Conservation (phyloP, 306 rosid species). For the Cucurbita pepo region DNA sequence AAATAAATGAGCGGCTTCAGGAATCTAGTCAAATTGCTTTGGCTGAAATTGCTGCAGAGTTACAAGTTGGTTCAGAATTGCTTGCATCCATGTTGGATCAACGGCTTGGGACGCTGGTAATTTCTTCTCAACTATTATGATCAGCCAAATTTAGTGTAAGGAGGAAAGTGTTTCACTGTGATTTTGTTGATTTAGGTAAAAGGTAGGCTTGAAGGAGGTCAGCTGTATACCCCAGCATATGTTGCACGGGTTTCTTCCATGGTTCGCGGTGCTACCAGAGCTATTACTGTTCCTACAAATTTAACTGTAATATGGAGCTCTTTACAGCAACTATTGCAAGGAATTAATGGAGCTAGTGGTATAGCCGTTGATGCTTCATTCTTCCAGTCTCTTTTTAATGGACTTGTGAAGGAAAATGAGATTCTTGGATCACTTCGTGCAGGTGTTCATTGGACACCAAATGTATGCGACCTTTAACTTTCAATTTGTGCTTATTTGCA, state of each 20-base stretch:
- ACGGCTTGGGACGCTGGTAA: slow-evolving; percentile 73
- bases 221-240: slow-evolving; percentile 90
- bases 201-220: slow-evolving; percentile 99
- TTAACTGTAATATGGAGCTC: slow-evolving; percentile 64
- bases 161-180: slow-evolving; percentile 2
- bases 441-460: slow-evolving; percentile 96
- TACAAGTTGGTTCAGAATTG: slow-evolving; percentile 71
- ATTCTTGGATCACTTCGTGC: slow-evolving; percentile 85
- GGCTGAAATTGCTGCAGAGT: slow-evolving; percentile 76
- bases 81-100: slow-evolving; percentile 66
- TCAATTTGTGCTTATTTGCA: background rate
- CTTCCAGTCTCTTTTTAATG: slow-evolving; percentile 79
- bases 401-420: slow-evolving; percentile 65
- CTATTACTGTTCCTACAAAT: slow-evolving; percentile 66
- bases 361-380: slow-evolving; percentile 77
- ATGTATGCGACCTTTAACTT: slow-evolving; percentile 34
- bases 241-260: slow-evolving; percentile 79
- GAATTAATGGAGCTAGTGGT: slow-evolving; percentile 71
- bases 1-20: slow-evolving; percentile 86
- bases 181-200: slow-evolving; percentile 43
- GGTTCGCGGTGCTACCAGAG: slow-evolving; percentile 92
- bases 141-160: slow-evolving; percentile 5
- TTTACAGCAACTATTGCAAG: slow-evolving; percentile 71
- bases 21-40: slow-evolving; percentile 88
- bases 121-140: background rate